Percentiles rank a stretch among this genome's conserved stretches.
Evolutionary conservation across 306 rosid species (phyloP).

Genomic region (Dalbergia cochinchinensis): DNA sequence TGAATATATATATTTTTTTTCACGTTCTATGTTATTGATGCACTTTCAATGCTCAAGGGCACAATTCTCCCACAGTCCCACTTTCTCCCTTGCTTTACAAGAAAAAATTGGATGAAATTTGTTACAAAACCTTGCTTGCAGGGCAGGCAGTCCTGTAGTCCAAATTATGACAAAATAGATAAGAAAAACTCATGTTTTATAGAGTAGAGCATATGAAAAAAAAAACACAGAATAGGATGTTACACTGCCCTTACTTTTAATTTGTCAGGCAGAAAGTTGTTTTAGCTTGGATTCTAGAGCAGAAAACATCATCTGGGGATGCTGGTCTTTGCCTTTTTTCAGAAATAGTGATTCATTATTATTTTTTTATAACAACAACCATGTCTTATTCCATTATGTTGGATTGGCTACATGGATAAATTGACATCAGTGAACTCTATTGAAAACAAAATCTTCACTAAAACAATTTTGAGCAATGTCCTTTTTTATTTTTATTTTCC

Average conservation of each 20-base stretch:
- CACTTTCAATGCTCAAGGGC: conserved; percentile 22
- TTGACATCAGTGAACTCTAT: background rate
- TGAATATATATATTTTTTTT: conserved; percentile 23
- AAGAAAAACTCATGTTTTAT: background rate
- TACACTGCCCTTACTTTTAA: conserved; percentile 30
- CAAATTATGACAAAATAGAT: conserved; percentile 11
- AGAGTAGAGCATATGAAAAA: conserved; percentile 4
- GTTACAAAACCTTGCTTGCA: conserved; percentile 23
- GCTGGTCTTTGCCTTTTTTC: conserved; percentile 11
- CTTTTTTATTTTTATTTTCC: conserved; percentile 18
- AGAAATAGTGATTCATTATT: conserved; percentile 4
- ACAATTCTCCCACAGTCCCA: conserved; percentile 27
- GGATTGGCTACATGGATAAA: background rate
- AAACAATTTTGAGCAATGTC: conserved; percentile 5
- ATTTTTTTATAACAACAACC: conserved; percentile 3
- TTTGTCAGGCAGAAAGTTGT: conserved; percentile 30
- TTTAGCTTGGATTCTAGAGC: conserved; percentile 25
- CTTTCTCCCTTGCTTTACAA: conserved; percentile 9
- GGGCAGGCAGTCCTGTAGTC: conserved; percentile 22
- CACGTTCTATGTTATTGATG: conserved; percentile 31
- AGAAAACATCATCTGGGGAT: conserved; percentile 13
- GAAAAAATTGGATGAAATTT: conserved; percentile 10
- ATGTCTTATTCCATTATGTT: background rate
- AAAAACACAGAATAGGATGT: conserved; percentile 11
- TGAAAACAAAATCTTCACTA: background rate